Evolutionary conservation across 148 eudicot genomes (phyloP), one percentile per base, ranked within the genome.

Genomic region (Suaeda aralocaspica): DNA sequence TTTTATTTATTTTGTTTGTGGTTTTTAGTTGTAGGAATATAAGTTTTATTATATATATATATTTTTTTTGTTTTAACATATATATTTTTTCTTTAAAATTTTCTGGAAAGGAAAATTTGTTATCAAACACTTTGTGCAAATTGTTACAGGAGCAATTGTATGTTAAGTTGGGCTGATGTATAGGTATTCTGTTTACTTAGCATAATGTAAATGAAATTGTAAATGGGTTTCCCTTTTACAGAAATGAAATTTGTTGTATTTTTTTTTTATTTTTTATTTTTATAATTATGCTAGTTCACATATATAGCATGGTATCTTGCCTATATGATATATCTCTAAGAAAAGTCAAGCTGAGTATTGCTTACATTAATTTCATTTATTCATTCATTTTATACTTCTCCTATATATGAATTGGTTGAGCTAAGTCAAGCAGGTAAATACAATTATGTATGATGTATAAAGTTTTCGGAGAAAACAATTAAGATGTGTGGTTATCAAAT

Each of bases 121-220:
- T 62, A 58, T 72, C 39, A 48, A 59, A 71, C 63, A 67, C 61
- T 61, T 70, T 78, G 81, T 81, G 78, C 81, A 81, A 78, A 76
- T 71, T 80, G 49, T 73, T 52, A 67, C 28, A 55, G 75, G 76
- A 60, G 48, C 31, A 59, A 53, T 70, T 78, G 80, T 59, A 58
- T 30, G 21, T n/a, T 79, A 65, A 53, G 50, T 68, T 63, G 78
- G 56, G 50, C 64, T 67, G 69, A 62, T 78, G 67, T 74, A 64
- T 60, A 72, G 63, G 72, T 52, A 28, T 44, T 68, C 72, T 67
- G 63, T 62, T 71, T 62, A 16, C 18, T 60, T 41, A 49, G 65
- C 59, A 46, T 62, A 67, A 49, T 74, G 74, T 81, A 75, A 74
- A 71, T 61, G 62, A 62, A 57, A 59, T 42, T 44, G 66, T 76